Conservation (phyloP, 495 filamentous ascomycete genomes). For the Acidomyces sp. region DNA sequence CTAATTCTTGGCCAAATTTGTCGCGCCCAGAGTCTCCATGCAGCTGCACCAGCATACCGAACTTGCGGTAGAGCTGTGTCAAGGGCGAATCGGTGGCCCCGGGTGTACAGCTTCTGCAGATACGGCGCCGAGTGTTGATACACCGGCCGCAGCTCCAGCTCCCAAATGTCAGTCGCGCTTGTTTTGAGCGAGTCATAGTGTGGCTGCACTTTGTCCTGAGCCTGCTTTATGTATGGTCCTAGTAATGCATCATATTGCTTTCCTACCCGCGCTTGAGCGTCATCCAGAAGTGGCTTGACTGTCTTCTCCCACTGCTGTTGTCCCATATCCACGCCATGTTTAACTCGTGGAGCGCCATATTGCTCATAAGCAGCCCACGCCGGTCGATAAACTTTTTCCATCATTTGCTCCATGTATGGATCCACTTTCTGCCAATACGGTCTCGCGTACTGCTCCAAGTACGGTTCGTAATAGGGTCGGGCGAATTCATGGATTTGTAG, state of each 20-base stretch:
- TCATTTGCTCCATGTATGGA: slow-evolving; percentile 58
- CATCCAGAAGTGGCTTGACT: slow-evolving; percentile 58
- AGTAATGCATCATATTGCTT: slow-evolving; percentile 55
- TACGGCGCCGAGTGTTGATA: slow-evolving; percentile 63
- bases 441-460: slow-evolving; percentile 71
- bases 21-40: slow-evolving; percentile 52
- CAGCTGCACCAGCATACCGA: slow-evolving; percentile 53
- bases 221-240: slow-evolving; percentile 58
- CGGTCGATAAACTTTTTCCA: slow-evolving; percentile 55
- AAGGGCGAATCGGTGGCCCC: slow-evolving; percentile 50
- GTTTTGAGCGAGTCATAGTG: slow-evolving; percentile 55
- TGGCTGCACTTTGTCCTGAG: slow-evolving; percentile 44
- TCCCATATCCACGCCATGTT: slow-evolving; percentile 49
- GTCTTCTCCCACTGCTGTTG: slow-evolving; percentile 63
- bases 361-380: slow-evolving; percentile 42
- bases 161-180: slow-evolving; percentile 51
- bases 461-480: slow-evolving; percentile 66
- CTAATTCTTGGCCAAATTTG: slow-evolving; percentile 68
- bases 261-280: slow-evolving; percentile 44
- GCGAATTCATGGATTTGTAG: slow-evolving; percentile 54
- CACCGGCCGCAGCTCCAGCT: slow-evolving; percentile 59
- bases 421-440: slow-evolving; percentile 65
- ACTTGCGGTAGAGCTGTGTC: slow-evolving; percentile 62
- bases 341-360: slow-evolving; percentile 67
- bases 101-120: slow-evolving; percentile 51